These are phyloP conservation scores for Phytophthora foliorum DNA, from an alignment of 352 stramenopile species.

Conservation along the genomic window DNA sequence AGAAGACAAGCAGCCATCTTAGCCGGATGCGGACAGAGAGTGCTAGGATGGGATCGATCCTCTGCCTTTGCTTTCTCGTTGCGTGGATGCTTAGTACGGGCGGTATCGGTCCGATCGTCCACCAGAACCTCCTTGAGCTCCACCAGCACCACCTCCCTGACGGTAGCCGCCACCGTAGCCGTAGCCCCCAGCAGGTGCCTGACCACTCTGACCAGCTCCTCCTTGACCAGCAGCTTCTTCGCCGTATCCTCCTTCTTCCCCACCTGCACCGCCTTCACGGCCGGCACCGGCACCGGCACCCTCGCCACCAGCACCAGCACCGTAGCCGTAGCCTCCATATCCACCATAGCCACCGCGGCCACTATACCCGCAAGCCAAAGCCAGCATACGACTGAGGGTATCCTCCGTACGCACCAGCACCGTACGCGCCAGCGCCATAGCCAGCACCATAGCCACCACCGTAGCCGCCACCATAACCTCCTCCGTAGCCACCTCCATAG, in stretches of 20 bases:
- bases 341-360: slow-evolving; percentile 52
- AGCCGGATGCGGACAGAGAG: slow-evolving; percentile 17
- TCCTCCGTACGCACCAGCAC: slow-evolving; percentile 43
- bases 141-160: slow-evolving; percentile 60
- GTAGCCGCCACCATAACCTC: slow-evolving; percentile 40
- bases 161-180: slow-evolving; percentile 62
- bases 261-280: slow-evolving; percentile 39
- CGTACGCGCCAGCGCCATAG: slow-evolving; percentile 36
- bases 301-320: slow-evolving; percentile 34
- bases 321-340: slow-evolving; percentile 40
- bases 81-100: slow-evolving; percentile 68
- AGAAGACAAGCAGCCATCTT: slow-evolving; percentile 16
- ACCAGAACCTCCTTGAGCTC: slow-evolving; percentile 62
- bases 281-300: slow-evolving; percentile 22
- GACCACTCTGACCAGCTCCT: slow-evolving; percentile 18
- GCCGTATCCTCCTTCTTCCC: slow-evolving; percentile 47
- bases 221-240: slow-evolving; percentile 37
- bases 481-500: slow-evolving; percentile 45
- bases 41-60: slow-evolving; percentile 14
- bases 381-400: slow-evolving; percentile 47
- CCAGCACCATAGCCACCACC: slow-evolving; percentile 45
- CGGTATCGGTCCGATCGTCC: slow-evolving; percentile 86
- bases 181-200: slow-evolving; percentile 32
- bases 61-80: slow-evolving; percentile 30
- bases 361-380: slow-evolving; percentile 51